Conservation (phyloP, 75 land plant genomes). For the Sequoiadendron giganteum region DNA sequence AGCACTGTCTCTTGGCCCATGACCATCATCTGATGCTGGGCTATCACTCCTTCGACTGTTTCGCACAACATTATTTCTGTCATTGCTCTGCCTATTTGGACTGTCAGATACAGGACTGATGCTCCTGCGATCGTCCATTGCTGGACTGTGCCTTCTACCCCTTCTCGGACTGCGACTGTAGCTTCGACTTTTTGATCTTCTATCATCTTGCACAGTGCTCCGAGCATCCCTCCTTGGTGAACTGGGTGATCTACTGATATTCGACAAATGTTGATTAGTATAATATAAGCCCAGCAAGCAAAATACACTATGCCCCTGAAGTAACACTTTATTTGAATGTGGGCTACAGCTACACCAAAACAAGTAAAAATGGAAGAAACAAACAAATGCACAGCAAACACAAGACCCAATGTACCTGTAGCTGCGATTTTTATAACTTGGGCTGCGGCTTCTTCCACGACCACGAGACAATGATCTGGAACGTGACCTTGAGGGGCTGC, state of each 20-base stretch:
- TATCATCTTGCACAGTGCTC: conserved; percentile 19
- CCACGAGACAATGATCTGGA: conserved; percentile 41
- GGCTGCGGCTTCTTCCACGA: conserved; percentile 52
- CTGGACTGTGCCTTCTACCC: conserved; percentile 38
- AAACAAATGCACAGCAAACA: not conserved
- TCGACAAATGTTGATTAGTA: not conserved
- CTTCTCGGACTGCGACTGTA: conserved; percentile 39
- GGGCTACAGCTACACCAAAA: not conserved
- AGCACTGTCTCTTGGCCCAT: not conserved
- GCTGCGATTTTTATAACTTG: conserved; percentile 50
- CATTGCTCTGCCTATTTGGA: conserved; percentile 16
- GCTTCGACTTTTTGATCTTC: conserved; percentile 44
- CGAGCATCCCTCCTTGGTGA: conserved; percentile 50
- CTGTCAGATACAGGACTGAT: conserved; percentile 16
- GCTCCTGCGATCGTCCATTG: conserved; percentile 24
- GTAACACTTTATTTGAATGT: not conserved
- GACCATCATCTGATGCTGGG: not conserved
- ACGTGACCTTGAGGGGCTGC: conserved; percentile 50
- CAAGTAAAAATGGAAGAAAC: too few relatives aligned
- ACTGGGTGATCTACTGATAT: conserved; percentile 39
- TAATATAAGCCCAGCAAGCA: not conserved
- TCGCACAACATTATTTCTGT: not conserved
- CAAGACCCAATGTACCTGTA: conserved; percentile 28
- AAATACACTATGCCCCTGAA: not conserved
- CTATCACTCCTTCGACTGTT: conserved; percentile 10